These are phyloP conservation scores for Acanthamoeba sp. DNA, from an alignment of 208 protist species.

Conservation along the genomic window DNA sequence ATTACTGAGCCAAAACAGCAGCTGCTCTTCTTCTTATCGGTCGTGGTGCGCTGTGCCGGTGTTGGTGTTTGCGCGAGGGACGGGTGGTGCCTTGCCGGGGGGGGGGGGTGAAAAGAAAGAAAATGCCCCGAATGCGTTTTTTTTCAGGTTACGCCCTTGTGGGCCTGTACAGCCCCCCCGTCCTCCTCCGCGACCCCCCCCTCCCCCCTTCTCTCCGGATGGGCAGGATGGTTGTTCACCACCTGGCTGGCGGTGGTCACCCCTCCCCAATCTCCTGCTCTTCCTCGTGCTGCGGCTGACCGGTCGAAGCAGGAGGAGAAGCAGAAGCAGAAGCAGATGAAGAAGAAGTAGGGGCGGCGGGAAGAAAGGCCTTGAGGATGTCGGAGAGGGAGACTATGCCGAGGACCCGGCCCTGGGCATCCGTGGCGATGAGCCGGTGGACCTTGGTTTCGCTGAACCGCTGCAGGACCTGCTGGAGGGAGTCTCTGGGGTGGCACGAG, in stretches of 20 bases:
- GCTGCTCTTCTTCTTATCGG: no score
- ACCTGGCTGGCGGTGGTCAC: no score
- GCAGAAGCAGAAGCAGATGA: no score
- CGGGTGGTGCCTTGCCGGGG: not conserved
- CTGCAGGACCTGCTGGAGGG: constrained; percentile 76
- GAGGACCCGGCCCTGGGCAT: constrained; percentile 76
- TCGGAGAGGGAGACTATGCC: constrained; percentile 84
- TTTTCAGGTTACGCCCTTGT: no score
- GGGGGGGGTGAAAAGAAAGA: not conserved
- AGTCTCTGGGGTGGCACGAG: constrained; percentile 81
- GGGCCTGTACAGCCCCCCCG: no score
- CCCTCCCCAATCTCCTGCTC: no score
- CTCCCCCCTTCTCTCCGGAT: no score
- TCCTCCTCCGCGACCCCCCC: no score
- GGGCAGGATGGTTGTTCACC: no score
- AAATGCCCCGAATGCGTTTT: not conserved
- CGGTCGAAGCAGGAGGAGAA: no score
- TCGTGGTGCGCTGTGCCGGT: not conserved
- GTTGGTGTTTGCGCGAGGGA: not conserved
- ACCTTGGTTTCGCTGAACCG: constrained; percentile 79
- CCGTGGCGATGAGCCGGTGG: constrained; percentile 81
- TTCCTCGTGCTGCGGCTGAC: no score
- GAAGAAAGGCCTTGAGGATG: constrained; percentile 78
- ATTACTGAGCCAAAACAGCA: no score
- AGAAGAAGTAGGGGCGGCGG: not conserved